These are phyloP conservation scores for Betula pendula DNA, from an alignment of 306 rosid genomes.

Conservation along the genomic window DNA sequence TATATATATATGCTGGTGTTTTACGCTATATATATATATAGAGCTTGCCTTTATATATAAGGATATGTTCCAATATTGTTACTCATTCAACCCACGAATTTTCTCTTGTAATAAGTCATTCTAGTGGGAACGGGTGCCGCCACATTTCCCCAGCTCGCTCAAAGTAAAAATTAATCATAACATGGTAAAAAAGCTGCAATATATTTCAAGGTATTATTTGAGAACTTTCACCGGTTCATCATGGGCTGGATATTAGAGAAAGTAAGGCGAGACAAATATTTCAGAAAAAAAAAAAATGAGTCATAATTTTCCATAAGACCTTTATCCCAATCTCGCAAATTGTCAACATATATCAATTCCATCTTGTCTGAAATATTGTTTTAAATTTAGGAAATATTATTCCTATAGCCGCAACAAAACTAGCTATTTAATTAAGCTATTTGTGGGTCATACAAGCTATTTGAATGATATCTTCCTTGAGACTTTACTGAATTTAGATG, in stretches of 20 bases:
- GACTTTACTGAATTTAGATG: not conserved
- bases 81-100: not conserved
- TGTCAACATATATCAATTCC: constrained; percentile 34
- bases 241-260: constrained; percentile 19
- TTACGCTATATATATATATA: too few relatives aligned
- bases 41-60: too few relatives aligned
- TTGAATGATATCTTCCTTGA: not conserved
- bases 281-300: not conserved
- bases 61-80: too few relatives aligned
- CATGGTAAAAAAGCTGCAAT: too few relatives aligned
- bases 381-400: not conserved
- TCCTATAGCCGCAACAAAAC: not conserved
- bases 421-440: not conserved
- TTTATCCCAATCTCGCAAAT: constrained; percentile 24
- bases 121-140: not conserved
- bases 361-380: constrained; percentile 20
- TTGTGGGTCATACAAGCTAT: not conserved
- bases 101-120: too few relatives aligned
- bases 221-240: not conserved
- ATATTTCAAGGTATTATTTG: too few relatives aligned
- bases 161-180: too few relatives aligned
- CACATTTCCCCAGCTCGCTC: too few relatives aligned
- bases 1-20: not conserved
- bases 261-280: not conserved
- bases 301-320: constrained; percentile 1